Base-by-base conservation (phyloP, 2,329 filamentous ascomycete species). In the Cryphonectria parasitica region DNA sequence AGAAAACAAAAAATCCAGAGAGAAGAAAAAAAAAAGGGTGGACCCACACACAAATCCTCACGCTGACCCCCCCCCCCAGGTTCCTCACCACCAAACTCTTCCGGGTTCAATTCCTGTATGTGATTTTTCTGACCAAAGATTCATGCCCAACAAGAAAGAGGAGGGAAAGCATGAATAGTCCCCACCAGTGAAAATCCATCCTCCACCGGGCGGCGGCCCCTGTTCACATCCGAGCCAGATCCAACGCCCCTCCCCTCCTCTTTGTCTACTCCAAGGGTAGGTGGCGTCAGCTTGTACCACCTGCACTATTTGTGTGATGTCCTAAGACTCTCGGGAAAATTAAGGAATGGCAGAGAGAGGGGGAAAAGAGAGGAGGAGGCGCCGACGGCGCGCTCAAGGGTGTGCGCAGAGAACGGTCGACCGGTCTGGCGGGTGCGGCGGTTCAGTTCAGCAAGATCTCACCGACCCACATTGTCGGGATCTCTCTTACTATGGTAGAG, bases 361-460 rank as follows among this genome's bases (percentile, higher is more conserved):
- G n/a, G 2, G 36, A 15, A 39, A n/a, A n/a, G 36, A n/a, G 39
- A 4, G n/a, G 60, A 25, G 39, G 13, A 19, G 10, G 22, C 19
- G 19, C 36, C 34, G 34, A 17, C 36, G 41, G 34, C 34, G 34
- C 34, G 34, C 6, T 34, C 34, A 34, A n/a, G 25, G 39, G n/a
- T 63, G 25, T 25, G 28, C 7, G 25, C n/a, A n/a, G n/a, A 13
- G 61, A 64, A 64, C 61, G 61, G 39, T 43, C 61, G 39, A 64
- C 39, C 61, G 61, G 61, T 64, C 61, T 64, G 39, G 61, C 61
- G 61, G 61, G 25, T 64, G 36, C n/a, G 36, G 60, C 60, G 60
- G 60, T 36, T 63, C 36, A 36, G 34, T 22, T 41, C 19, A 49
- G 45, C 45, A n/a, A 49, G 19, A n/a, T 25, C 34, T 63, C 60